Evolutionary conservation across 371 early-diverging fungal species (phyloP).

Genomic region (Apophysomyces elegans): DNA sequence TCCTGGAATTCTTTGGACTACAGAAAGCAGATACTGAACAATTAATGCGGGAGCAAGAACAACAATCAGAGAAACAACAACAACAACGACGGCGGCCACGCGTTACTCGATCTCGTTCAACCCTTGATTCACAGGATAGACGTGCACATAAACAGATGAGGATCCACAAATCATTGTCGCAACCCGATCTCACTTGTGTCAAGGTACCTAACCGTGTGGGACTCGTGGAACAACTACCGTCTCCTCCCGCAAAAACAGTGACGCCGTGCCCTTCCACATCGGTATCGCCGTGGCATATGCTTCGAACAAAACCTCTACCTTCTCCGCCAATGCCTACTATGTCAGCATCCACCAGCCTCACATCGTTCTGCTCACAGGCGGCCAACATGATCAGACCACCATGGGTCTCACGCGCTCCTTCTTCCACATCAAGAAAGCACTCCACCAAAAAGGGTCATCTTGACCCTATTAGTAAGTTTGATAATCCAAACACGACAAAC

Average conservation of each 20-base stretch:
- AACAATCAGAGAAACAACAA: slow-evolving; percentile 5
- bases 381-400: slow-evolving; percentile 23
- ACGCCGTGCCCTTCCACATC: background rate
- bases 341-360: slow-evolving; percentile 18
- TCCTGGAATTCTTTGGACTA: slow-evolving; percentile 39
- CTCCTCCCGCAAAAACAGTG: background rate
- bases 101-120: slow-evolving; percentile 7
- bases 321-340: slow-evolving; percentile 9
- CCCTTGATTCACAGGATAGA: slow-evolving; percentile 1
- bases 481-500: slow-evolving; percentile 6
- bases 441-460: slow-evolving; percentile 12
- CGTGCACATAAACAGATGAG: slow-evolving; percentile 6
- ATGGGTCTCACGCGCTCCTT: slow-evolving; percentile 15
- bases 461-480: background rate
- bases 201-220: slow-evolving; percentile 11
- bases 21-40: slow-evolving; percentile 28
- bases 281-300: background rate
- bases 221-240: background rate
- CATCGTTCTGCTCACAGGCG: slow-evolving; percentile 21
- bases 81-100: slow-evolving; percentile 10
- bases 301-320: slow-evolving; percentile 3
- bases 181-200: slow-evolving; percentile 17
- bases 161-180: slow-evolving; percentile 16
- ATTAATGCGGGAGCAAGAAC: slow-evolving; percentile 16
- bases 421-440: slow-evolving; percentile 1